Percentiles rank a stretch among this genome's conserved stretches.
Conservation (phyloP, 1,284 basidiomycete genomes). For the Fomes fomentarius region DNA sequence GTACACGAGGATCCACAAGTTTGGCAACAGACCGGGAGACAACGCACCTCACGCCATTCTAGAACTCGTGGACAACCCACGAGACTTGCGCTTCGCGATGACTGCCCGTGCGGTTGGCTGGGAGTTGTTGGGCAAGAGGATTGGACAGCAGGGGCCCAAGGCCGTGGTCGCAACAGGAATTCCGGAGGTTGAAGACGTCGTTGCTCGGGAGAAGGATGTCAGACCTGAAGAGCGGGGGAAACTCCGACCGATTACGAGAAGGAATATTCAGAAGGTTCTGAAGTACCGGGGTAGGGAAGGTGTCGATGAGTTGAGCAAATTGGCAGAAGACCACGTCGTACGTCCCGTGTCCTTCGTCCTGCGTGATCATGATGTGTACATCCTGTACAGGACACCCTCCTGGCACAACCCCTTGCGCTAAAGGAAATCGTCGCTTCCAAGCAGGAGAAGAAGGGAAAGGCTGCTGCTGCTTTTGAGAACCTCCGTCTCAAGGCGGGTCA, state of each 20-base stretch:
- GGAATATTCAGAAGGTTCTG: constrained; percentile 72
- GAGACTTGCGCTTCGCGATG: constrained; percentile 87
- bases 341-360: constrained; percentile 13
- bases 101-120: constrained; percentile 83
- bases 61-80: constrained; percentile 92
- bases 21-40: constrained; percentile 88
- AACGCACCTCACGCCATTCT: constrained; percentile 93
- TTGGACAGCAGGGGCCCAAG: constrained; percentile 47
- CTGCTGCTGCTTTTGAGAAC: constrained; percentile 28
- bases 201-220: constrained; percentile 51
- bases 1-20: constrained; percentile 94
- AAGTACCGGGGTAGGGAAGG: constrained; percentile 54
- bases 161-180: constrained; percentile 54
- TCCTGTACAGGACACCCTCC: constrained; percentile 34
- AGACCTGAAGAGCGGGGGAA: constrained; percentile 43
- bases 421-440: constrained; percentile 30
- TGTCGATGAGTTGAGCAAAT: constrained; percentile 31
- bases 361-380: background rate
- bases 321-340: constrained; percentile 40
- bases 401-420: constrained; percentile 37
- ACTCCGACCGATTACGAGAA: constrained; percentile 63
- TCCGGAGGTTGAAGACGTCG: constrained; percentile 45
- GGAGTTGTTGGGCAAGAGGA: constrained; percentile 65
- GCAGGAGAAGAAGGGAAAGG: constrained; percentile 24
- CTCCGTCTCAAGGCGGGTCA: constrained; percentile 38